Base-by-base conservation (phyloP, 1,139 yeast species). In the Nadsonia starkeyi-henricii region DNA sequence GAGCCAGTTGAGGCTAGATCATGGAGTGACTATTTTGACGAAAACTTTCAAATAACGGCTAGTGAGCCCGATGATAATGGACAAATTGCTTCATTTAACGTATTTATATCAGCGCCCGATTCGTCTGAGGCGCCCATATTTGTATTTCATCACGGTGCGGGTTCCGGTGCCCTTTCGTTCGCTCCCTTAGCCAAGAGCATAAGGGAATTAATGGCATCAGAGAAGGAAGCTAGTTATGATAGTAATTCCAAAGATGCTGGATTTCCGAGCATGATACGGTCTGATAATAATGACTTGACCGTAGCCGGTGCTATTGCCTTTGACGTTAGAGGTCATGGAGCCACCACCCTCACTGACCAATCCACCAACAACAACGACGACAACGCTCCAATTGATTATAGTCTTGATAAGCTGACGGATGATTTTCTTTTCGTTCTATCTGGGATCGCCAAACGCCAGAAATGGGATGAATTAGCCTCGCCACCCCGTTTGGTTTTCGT, bases 61-160 rank as follows among this genome's bases (percentile, higher is more conserved):
- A 13, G 9, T 23, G 28, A 23, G 8, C 8, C 9, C 5, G 9
- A 23, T 9, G 9, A 23, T 23, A 5, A 23, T 23, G 28, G n/a
- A n/a, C n/a, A 51, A 48, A 15, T 15, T 44, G 49, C 53, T 15
- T 43, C 48, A 3, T 77, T 85, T 62, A 77, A 79, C 51, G 75
- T 80, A 0, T 85, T 81, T 61, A 83, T 71, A 56, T 68, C 70
- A 15, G 71, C 78, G 0, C 91, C 95, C 0, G 50, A 57, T 2
- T 49, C 49, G 2, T 49, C 57, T 0, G 59, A 63, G 0, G 69
- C 74, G 0, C 81, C 93, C 0, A 59, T 86, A 1, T 78, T 84
- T 55, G 67, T 89, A 1, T 79, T 80, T 55, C 93, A 85, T 54
- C 99, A 91, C 62, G 99, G 99, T 3, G 96, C 96, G 1, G 98